phyloP scores from a whole-genome alignment of 2,329 filamentous ascomycete species.

The Leptographium procerum region DNA sequence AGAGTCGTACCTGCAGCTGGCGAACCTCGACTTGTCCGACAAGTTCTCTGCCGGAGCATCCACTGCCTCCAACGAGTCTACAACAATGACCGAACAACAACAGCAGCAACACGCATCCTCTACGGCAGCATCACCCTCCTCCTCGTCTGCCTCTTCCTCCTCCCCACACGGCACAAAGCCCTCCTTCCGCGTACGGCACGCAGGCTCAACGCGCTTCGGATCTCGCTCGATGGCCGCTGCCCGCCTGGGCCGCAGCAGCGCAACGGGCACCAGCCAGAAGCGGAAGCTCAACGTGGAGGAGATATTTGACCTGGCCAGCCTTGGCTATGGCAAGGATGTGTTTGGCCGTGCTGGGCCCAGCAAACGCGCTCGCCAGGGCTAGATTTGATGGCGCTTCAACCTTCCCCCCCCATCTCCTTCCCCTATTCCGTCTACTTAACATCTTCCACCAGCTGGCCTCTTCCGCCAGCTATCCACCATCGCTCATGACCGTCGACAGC shows the following conservation, averaged over 20 bases:
- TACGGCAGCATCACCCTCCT: not conserved
- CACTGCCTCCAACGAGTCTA: not conserved
- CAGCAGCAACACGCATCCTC: not conserved
- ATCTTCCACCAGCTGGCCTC: too few relatives aligned
- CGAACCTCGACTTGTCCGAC: conserved; percentile 49
- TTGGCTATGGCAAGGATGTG: conserved; percentile 46
- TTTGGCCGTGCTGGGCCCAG: conserved; percentile 31
- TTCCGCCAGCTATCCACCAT: too few relatives aligned
- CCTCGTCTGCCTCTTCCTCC: conserved; percentile 7
- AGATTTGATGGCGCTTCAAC: not conserved
- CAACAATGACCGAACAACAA: conserved; percentile 10
- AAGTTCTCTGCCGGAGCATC: conserved; percentile 27
- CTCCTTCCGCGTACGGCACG: conserved; percentile 11
- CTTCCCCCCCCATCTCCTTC: not conserved
- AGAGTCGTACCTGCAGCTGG: conserved; percentile 46
- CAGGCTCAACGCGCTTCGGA: conserved; percentile 12
- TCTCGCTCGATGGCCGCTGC: conserved; percentile 17
- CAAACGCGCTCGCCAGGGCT: conserved; percentile 41
- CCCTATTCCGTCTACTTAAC: not conserved
- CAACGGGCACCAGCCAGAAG: conserved; percentile 58
- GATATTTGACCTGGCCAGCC: conserved; percentile 59
- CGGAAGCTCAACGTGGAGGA: conserved; percentile 62
- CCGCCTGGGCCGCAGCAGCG: conserved; percentile 44
- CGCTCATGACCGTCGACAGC: too few relatives aligned
- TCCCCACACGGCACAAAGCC: conserved; percentile 12